Conservation (phyloP, 176 grass and related monocot genomes). For the Paspalum notatum region DNA sequence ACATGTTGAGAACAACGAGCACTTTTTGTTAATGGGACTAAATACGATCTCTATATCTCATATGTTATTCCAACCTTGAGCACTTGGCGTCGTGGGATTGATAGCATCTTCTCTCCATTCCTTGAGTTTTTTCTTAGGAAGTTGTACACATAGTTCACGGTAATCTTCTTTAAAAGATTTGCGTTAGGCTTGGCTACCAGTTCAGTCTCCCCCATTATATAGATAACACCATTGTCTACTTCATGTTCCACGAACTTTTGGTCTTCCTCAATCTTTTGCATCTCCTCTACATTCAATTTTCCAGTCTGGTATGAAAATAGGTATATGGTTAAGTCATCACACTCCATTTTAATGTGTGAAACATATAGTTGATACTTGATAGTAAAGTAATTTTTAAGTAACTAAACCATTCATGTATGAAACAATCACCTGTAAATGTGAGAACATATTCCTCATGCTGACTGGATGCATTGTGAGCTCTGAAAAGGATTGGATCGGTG, state of each 20-base stretch:
- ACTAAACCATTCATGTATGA: not conserved
- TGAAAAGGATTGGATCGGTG: conserved; percentile 45
- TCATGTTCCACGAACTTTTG: conserved; percentile 52
- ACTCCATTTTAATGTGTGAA: not conserved
- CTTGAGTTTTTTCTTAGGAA: conserved; percentile 70
- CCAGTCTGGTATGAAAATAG: conserved; percentile 10
- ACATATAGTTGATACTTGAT: not conserved
- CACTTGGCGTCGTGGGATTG: conserved; percentile 57
- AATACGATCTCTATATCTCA: conserved; percentile 49
- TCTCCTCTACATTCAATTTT: conserved; percentile 49
- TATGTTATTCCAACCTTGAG: conserved; percentile 78
- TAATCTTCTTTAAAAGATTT: conserved; percentile 57
- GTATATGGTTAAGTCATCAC: not conserved
- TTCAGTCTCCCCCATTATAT: conserved; percentile 68
- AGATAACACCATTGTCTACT: conserved; percentile 69
- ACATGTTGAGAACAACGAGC: not conserved
- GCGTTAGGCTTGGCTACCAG: conserved; percentile 53
- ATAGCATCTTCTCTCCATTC: conserved; percentile 60
- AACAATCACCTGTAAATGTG: conserved; percentile 39
- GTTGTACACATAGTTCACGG: conserved; percentile 59
- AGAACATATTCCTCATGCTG: conserved; percentile 26
- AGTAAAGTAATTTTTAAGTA: not conserved
- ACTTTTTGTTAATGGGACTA: not conserved
- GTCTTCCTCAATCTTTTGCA: conserved; percentile 51
- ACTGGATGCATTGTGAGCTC: conserved; percentile 56